Base-by-base conservation (phyloP, 176 grass and related monocot genomes). In the Eleusine indica region DNA sequence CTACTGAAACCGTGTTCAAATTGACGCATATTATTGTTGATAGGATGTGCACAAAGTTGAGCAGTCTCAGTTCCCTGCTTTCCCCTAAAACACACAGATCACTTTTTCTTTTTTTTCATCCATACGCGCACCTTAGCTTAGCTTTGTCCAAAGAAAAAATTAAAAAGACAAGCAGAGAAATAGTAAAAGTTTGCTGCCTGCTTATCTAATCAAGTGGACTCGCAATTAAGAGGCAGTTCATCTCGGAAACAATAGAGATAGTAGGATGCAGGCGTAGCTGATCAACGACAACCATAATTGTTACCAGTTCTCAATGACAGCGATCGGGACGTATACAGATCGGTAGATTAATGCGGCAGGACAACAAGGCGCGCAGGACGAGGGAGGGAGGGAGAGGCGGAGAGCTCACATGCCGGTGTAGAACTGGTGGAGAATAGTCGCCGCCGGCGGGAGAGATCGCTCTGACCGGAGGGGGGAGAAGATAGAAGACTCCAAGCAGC, bases 371-470 rank as follows among this genome's bases (percentile, higher is more conserved):
- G 44, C 44, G 44, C 3, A 6, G 19, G 56, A 28, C 1, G 60
- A 29, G 22, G 60, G 22, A 4, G 7, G 17, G 30, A 3, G 35
- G 30, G 6, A 17, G 18, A 5, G 2, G 37, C n/a, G 39, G 11
- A 13, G 39, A 46, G 22, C 76, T 79, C 76, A 79, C 76, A 66
- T 21, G 76, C 40, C 25, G 12, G 63, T 60, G 42, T 16, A 8
- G 76, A 6, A 29, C 40, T 16, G 12, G 63, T 60, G 42, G 25
- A 8, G 76, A 6, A 29, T 5, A 28, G 8, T 35, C 41, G 41
- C 9, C 17, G 22, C 47, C 44, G 58, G 76, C 75, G 22, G 28
- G 25, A n/a, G 56, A 63, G 75, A 61, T 62, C 21, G 21, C 19
- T 22, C 56, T 38, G 2, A 38, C 12, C 22, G 41, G 42, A 15